phyloP scores from a whole-genome alignment of 208 protist species.

The Leishmania tarentolae region DNA sequence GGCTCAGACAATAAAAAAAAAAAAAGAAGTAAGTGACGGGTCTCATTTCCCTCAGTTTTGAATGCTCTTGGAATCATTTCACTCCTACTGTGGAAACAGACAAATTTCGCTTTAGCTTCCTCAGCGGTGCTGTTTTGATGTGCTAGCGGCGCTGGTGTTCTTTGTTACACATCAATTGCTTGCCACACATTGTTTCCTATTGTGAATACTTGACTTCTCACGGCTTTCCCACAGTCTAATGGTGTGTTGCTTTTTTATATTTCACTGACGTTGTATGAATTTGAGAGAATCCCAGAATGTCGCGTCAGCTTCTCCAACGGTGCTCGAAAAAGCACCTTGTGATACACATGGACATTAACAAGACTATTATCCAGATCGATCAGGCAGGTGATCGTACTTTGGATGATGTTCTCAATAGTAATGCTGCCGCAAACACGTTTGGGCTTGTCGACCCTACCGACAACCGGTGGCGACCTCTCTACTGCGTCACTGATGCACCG shows the following conservation, averaged over 20 bases:
- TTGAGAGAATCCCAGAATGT: conserved; percentile 37
- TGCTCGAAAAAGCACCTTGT: conserved; percentile 71
- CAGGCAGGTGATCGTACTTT: conserved; percentile 69
- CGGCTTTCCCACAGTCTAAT: background rate
- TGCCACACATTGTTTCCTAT: background rate
- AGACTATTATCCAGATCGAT: conserved; percentile 89
- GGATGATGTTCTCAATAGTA: conserved; percentile 89
- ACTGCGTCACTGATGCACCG: conserved; percentile 46
- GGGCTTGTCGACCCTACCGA: conserved; percentile 42
- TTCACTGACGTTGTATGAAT: background rate
- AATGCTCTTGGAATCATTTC: background rate
- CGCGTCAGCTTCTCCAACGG: conserved; percentile 47
- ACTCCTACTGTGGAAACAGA: background rate
- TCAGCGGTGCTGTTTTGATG: background rate
- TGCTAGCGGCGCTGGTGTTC: background rate
- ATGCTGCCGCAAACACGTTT: conserved; percentile 78
- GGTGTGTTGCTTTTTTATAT: background rate
- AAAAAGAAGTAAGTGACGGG: background rate
- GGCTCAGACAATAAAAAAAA: background rate
- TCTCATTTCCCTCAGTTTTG: background rate
- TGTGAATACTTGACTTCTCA: background rate
- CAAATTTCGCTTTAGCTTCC: background rate
- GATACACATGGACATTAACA: conserved; percentile 92
- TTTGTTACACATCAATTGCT: background rate
- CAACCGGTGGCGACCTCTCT: conserved; percentile 44